Evolutionary conservation across 257 asterid genomes (phyloP).

Genomic region (Datura wrightii): DNA sequence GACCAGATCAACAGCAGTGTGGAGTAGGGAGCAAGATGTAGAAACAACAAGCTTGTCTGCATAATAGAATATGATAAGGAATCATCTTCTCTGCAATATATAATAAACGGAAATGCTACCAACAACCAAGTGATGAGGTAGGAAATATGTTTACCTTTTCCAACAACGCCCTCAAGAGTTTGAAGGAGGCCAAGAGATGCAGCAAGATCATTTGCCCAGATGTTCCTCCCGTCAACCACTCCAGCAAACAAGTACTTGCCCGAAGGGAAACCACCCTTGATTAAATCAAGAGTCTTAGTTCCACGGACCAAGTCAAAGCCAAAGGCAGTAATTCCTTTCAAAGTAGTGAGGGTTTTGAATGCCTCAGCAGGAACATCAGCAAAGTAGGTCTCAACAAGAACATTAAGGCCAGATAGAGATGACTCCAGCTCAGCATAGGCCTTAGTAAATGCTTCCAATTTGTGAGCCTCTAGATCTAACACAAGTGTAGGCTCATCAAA

Average conservation of each 20-base stretch:
- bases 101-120: conserved; percentile 6
- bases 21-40: conserved; percentile 87
- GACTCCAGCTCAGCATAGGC: conserved; percentile 53
- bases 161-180: conserved; percentile 81
- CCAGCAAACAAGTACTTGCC: conserved; percentile 96
- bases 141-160: conserved; percentile 65
- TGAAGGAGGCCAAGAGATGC: conserved; percentile 68
- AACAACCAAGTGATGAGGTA: not conserved
- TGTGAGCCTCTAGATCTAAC: conserved; percentile 57
- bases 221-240: conserved; percentile 97
- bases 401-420: conserved; percentile 58
- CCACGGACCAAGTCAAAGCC: conserved; percentile 82
- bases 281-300: conserved; percentile 71
- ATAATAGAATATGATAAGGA: not conserved
- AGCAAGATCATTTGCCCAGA: conserved; percentile 93
- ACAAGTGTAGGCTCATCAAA: conserved; percentile 62
- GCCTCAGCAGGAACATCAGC: conserved; percentile 63
- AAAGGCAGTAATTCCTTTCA: conserved; percentile 54
- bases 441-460: conserved; percentile 54
- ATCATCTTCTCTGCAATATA: conserved; percentile 2
- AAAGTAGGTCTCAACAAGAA: conserved; percentile 55
- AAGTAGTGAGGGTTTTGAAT: conserved; percentile 56
- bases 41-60: conserved; percentile 96
- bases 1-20: conserved; percentile 92
- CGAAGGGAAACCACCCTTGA: conserved; percentile 81